Percentiles rank a stretch among this genome's conserved stretches.
These are phyloP conservation scores for Scedosporium boydii DNA, from an alignment of 2,329 filamentous ascomycete genomes.

Conservation along the genomic window DNA sequence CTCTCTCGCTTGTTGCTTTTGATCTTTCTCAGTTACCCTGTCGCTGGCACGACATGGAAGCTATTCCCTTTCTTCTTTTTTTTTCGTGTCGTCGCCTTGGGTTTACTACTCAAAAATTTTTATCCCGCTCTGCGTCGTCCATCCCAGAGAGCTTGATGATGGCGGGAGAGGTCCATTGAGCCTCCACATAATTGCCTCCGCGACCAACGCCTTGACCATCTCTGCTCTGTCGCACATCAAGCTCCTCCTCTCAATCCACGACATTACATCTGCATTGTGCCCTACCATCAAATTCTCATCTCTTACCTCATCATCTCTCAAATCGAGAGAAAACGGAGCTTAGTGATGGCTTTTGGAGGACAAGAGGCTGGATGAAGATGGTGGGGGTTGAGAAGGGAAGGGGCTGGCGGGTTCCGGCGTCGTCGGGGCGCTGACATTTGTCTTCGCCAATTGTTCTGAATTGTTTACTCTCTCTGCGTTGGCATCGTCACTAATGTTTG, in stretches of 20 bases:
- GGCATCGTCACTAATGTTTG: slow-evolving; percentile 6
- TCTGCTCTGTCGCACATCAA: neutral
- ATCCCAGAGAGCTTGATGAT: too few species aligned
- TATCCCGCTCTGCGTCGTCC: too few species aligned
- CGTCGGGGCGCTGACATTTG: neutral
- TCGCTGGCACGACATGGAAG: neutral
- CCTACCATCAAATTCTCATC: too few species aligned
- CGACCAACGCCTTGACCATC: neutral
- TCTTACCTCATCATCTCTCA: too few species aligned
- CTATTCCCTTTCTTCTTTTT: neutral
- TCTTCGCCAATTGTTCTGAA: neutral
- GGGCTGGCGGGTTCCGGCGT: slow-evolving; percentile 2
- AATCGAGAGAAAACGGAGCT: too few species aligned
- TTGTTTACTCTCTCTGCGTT: neutral
- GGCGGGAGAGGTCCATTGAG: neutral
- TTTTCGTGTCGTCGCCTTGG: neutral
- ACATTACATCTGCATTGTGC: too few species aligned
- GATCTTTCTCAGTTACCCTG: neutral
- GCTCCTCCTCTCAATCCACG: neutral
- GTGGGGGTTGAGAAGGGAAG: neutral
- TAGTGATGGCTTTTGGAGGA: too few species aligned
- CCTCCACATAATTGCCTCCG: neutral
- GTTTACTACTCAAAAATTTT: too few species aligned
- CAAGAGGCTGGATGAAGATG: neutral
- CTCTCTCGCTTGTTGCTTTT: slow-evolving; percentile 11